Evolutionary conservation across 257 asterid genomes (phyloP).

Genomic region (Jaltomata sinuosa): DNA sequence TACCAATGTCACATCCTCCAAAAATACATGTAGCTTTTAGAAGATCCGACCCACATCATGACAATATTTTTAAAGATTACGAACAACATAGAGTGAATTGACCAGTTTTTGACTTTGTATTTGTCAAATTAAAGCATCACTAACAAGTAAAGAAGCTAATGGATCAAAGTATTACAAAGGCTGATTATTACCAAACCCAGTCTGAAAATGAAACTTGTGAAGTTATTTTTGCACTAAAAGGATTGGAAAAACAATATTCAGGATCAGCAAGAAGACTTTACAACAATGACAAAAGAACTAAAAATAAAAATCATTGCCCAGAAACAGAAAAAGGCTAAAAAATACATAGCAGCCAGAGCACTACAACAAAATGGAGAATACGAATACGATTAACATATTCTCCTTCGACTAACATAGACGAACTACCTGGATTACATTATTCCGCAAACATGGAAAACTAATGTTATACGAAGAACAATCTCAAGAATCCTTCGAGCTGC

Average conservation of each 20-base stretch:
- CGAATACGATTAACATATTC: background rate
- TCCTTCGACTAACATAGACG: background rate
- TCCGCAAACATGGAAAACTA: background rate
- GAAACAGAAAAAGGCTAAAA: background rate
- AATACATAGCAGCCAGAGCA: background rate
- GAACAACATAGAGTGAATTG: background rate
- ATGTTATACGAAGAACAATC: background rate
- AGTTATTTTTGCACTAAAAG: background rate
- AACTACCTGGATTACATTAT: background rate
- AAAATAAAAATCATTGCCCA: background rate
- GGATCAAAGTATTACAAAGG: background rate
- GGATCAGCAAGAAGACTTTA: background rate
- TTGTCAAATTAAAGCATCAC: background rate
- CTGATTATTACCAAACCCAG: background rate
- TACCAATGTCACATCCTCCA: background rate
- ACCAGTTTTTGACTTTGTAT: background rate
- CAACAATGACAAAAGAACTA: background rate
- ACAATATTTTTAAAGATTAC: background rate
- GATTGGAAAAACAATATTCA: background rate
- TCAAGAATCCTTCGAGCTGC: slow-evolving; percentile 18
- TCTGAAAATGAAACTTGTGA: background rate
- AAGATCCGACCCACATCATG: background rate
- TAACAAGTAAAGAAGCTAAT: background rate
- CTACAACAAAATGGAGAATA: background rate
- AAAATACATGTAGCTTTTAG: background rate